These are phyloP conservation scores for Gossypium arboreum DNA, from an alignment of 345 rosid species.

Conservation along the genomic window DNA sequence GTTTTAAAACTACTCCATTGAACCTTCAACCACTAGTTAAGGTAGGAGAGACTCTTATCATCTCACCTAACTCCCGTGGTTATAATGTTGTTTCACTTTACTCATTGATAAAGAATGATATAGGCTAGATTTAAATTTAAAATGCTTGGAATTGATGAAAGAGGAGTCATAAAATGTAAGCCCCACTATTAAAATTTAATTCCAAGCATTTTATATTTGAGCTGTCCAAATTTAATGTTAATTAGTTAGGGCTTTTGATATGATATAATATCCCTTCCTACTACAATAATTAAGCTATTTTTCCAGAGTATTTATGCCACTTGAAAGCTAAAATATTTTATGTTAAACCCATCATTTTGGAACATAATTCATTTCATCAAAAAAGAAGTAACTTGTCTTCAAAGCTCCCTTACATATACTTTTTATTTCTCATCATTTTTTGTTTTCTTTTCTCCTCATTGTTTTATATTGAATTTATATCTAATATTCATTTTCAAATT, in stretches of 20 bases:
- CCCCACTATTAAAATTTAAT: background rate
- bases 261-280: constrained; percentile 4
- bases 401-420: constrained; percentile 11
- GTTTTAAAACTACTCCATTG: too few relatives aligned
- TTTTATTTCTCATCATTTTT: constrained; percentile 7
- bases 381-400: constrained; percentile 1
- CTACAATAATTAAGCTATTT: constrained; percentile 4
- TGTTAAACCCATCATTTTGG: constrained; percentile 13
- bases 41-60: rapidly evolving
- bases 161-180: background rate
- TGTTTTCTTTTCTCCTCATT: background rate
- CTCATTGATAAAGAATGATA: background rate
- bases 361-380: background rate
- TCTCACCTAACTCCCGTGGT: too few relatives aligned
- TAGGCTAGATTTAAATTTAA: background rate
- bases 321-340: background rate
- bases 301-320: background rate
- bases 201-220: constrained; percentile 7
- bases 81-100: too few relatives aligned
- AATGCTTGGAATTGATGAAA: background rate
- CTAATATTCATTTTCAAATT: too few relatives aligned
- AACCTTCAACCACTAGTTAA: too few relatives aligned
- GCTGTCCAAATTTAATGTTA: background rate
- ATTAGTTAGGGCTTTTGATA: background rate
- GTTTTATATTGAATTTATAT: background rate